These are phyloP conservation scores for Evansstolkia leycettana DNA, from an alignment of 495 filamentous ascomycete genomes.

Conservation along the genomic window DNA sequence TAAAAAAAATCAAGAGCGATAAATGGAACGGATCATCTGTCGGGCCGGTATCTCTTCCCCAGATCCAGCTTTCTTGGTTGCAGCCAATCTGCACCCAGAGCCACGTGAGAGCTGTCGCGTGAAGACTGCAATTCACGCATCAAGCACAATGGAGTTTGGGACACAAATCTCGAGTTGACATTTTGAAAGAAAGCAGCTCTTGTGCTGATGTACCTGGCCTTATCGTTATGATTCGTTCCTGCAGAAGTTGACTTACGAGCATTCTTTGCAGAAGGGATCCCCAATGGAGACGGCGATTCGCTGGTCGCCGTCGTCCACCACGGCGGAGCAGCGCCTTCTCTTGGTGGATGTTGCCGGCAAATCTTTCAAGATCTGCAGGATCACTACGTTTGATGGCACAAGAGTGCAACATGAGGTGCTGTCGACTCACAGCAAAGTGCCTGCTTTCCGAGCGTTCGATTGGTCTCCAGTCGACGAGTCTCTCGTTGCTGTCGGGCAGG, in stretches of 20 bases:
- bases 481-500: slow-evolving; percentile 74
- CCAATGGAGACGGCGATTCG: slow-evolving; percentile 62
- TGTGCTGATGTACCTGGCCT: neutral
- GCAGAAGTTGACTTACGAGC: too few relatives aligned
- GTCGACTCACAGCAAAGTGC: slow-evolving; percentile 65
- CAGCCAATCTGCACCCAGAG: slow-evolving; percentile 16
- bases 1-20: too few relatives aligned
- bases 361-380: slow-evolving; percentile 65
- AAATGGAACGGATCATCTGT: slow-evolving; percentile 12
- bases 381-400: slow-evolving; percentile 46
- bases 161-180: neutral
- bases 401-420: slow-evolving; percentile 54
- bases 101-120: neutral
- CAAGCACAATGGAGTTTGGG: neutral
- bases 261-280: slow-evolving; percentile 2
- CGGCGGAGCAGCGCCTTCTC: slow-evolving; percentile 57
- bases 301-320: slow-evolving; percentile 75
- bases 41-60: slow-evolving; percentile 11
- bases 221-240: neutral
- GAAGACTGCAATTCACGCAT: too few relatives aligned
- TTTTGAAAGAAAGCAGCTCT: too few relatives aligned
- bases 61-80: slow-evolving; percentile 5
- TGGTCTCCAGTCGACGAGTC: slow-evolving; percentile 75
- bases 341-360: slow-evolving; percentile 74
- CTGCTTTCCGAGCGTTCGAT: slow-evolving; percentile 83